A percentile compares a stretch with the other conserved stretches of the same genome.
Evolutionary conservation across 1,284 basidiomycete species (phyloP).

Genomic region (Rhodotorula sp.): DNA sequence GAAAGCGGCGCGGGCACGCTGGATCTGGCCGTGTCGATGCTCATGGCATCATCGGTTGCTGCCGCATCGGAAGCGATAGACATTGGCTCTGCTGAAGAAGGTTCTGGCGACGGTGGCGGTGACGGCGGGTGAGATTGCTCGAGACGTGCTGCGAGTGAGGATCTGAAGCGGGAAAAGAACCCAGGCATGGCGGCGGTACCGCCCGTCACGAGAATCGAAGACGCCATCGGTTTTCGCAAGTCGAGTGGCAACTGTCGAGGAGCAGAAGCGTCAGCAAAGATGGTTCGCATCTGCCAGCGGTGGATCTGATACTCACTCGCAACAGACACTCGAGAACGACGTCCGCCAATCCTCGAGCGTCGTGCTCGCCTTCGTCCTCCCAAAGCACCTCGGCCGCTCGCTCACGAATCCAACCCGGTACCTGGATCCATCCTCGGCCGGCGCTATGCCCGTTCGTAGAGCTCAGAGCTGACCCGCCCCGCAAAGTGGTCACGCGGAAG

Average conservation of each 20-base stretch:
- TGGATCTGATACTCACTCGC: constrained; percentile 58
- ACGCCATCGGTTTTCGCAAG: constrained; percentile 73
- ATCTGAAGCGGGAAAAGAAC: constrained; percentile 79
- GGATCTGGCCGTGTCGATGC: background rate
- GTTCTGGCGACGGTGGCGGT: constrained; percentile 40
- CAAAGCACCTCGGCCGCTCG: constrained; percentile 86
- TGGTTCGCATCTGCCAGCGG: too few species aligned
- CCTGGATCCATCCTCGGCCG: constrained; percentile 63
- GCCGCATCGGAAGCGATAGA: background rate
- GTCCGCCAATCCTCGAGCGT: constrained; percentile 72
- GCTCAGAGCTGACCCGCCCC: background rate
- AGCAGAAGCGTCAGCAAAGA: background rate
- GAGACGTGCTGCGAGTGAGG: constrained; percentile 66
- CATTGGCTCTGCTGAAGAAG: constrained; percentile 7
- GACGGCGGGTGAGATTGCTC: constrained; percentile 51
- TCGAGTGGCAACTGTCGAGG: constrained; percentile 74
- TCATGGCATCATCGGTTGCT: constrained; percentile 5
- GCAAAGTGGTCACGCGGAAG: constrained; percentile 24
- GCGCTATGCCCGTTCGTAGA: constrained; percentile 2
- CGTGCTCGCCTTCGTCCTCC: constrained; percentile 71
- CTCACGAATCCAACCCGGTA: constrained; percentile 94
- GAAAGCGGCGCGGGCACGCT: background rate
- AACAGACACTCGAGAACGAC: constrained; percentile 71
- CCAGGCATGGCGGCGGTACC: constrained; percentile 89
- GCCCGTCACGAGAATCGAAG: constrained; percentile 77